A percentile compares a stretch with the other conserved stretches of the same genome.
Evolutionary conservation across 202 grass and related monocot species (phyloP).

Genomic region (Eragrostis tef): DNA sequence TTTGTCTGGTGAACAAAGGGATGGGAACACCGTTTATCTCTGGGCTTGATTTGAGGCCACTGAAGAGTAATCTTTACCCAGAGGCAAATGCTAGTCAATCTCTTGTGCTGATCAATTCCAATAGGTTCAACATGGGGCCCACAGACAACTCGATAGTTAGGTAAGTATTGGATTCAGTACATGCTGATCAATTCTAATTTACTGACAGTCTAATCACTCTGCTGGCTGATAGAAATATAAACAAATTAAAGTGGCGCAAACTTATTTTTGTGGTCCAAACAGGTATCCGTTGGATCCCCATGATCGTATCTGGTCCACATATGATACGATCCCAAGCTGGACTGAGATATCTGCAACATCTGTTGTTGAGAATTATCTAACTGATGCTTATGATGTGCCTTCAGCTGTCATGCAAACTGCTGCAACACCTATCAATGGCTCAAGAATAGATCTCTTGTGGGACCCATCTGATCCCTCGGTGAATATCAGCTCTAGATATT

Average conservation of each 20-base stretch:
- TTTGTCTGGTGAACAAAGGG: conserved; percentile 60
- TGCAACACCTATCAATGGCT: conserved; percentile 23
- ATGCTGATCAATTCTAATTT: not conserved
- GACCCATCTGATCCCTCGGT: not conserved
- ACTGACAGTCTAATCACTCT: not conserved
- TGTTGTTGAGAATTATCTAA: conserved; percentile 23
- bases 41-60: conserved; percentile 53
- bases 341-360: conserved; percentile 33
- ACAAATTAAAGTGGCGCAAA: too few relatives aligned
- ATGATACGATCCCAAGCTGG: conserved; percentile 33
- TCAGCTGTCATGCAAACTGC: conserved; percentile 53
- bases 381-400: conserved; percentile 43
- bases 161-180: conserved; percentile 38
- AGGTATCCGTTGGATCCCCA: conserved; percentile 54
- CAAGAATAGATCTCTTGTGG: conserved; percentile 48
- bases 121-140: conserved; percentile 47
- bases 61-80: conserved; percentile 45
- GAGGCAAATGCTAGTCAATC: conserved; percentile 43
- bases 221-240: conserved; percentile 16
- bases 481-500: conserved; percentile 29
- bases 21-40: conserved; percentile 65
- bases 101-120: conserved; percentile 37
- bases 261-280: conserved; percentile 27
- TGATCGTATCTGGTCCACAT: conserved; percentile 54
- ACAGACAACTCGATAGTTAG: conserved; percentile 42